Percentiles rank a stretch among this genome's conserved stretches.
phyloP scores from a whole-genome alignment of 2,329 filamentous ascomycete species.

The Colletotrichum orbiculare region DNA sequence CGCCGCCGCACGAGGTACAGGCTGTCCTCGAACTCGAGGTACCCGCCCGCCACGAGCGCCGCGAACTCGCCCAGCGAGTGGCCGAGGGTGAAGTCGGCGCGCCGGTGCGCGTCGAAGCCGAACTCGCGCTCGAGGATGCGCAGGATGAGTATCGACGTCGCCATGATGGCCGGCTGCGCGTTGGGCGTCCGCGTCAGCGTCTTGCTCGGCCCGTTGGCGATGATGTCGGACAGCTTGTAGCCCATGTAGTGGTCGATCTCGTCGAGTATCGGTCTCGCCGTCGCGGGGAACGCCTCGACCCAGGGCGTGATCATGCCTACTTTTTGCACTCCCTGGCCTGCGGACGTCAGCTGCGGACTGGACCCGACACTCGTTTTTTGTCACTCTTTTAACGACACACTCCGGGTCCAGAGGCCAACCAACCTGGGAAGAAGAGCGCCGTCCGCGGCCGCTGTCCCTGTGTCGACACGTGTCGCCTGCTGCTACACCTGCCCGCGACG shows the following conservation, averaged over 20 bases:
- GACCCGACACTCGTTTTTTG: too few relatives aligned
- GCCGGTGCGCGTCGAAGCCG: conserved; percentile 75
- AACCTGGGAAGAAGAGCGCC: conserved; percentile 71
- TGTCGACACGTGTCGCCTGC: conserved; percentile 46
- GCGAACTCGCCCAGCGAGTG: conserved; percentile 96
- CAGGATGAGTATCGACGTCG: conserved; percentile 89
- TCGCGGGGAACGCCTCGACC: conserved; percentile 86
- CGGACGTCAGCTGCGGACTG: too few relatives aligned
- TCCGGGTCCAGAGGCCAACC: conserved; percentile 11
- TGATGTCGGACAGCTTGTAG: conserved; percentile 80
- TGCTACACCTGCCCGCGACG: conserved; percentile 35
- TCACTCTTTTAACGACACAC: too few relatives aligned
- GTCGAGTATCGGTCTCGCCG: conserved; percentile 80
- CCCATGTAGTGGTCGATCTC: conserved; percentile 85
- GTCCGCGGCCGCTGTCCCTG: conserved; percentile 57
- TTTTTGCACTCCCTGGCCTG: conserved; percentile 89
- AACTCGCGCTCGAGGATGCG: conserved; percentile 89
- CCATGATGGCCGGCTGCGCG: conserved; percentile 96
- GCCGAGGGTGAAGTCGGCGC: conserved; percentile 85
- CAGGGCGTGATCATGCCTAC: conserved; percentile 89
- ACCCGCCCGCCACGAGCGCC: conserved; percentile 85
- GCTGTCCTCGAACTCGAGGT: conserved; percentile 81
- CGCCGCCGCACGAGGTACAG: conserved; percentile 80
- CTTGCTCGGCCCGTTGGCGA: conserved; percentile 82
- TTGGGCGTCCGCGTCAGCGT: conserved; percentile 84